Evolutionary conservation across 805 yeast genomes (phyloP), one percentile per base, ranked within the genome.

Genomic region (Kuraishia ogatae): DNA sequence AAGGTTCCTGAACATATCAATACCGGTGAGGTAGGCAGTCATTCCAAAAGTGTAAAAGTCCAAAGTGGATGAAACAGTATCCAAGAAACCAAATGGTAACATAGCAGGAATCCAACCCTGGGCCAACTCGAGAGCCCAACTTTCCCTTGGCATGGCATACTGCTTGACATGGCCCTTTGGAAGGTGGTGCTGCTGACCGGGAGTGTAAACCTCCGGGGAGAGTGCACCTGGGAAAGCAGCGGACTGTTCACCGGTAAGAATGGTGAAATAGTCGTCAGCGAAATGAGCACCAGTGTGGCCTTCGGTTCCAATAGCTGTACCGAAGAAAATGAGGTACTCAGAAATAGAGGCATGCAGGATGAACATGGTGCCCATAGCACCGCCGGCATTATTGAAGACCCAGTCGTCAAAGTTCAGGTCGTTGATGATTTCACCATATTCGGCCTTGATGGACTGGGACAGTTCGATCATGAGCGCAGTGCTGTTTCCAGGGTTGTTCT

Each of bases 41-140:
- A 81, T 79, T 57, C 68, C 71, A 57, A 93, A 76, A 24, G 96
- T 83, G 61, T 75, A 69, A 57, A 84, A 68, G 68, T 94, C 99
- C 62, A 92, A 70, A 17, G 98, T 94, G 48, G 96, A 85, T 54
- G 85, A 79, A 57, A 87, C 64, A 3, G 87, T 81, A 66, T 90
- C 96, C 52, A 89, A 73, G 71, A 93, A 83, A 0, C 99, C 99
- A 68, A 94, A 94, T 21, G 98, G 98, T 58, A 94, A 78, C 99
- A 94, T 94, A 49, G 93, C 85, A 39, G 99, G 98, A 61, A 94
- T 89, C 96, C 97, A 94, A 57, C 99, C 99, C 74, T 93, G 98
- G 7, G 99, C 99, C 64, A 93, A 78, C 69, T 94, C 99, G 60
- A 94, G 74, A 11, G 99, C 97, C 71, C 84, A 94, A 0, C 88